Evolutionary conservation across 208 protist genomes (phyloP).

Genomic region (Leishmania tropica): DNA sequence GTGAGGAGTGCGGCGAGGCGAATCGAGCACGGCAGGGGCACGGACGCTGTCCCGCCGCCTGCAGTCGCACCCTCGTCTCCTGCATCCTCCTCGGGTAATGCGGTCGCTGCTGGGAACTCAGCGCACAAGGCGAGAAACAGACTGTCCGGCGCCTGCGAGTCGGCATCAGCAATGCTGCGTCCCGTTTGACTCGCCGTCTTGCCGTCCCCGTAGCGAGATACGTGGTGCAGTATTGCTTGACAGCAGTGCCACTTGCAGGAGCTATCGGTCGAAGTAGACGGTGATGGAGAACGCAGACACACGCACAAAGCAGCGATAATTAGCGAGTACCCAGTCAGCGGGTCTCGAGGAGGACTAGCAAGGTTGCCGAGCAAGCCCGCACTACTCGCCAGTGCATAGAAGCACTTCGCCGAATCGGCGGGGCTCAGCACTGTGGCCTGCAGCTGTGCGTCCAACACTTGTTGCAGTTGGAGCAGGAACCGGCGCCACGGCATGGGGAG

Average conservation of each 20-base stretch:
- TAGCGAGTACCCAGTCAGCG: slow-evolving; percentile 11
- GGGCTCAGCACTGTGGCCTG: slow-evolving; percentile 7
- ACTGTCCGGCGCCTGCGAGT: not conserved
- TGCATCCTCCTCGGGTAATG: not conserved
- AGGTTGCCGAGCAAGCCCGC: slow-evolving; percentile 6
- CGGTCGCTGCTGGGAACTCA: not conserved
- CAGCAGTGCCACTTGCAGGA: slow-evolving; percentile 21
- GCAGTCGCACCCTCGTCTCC: not conserved
- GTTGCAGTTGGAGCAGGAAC: slow-evolving; percentile 29
- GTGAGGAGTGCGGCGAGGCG: slow-evolving; percentile 16
- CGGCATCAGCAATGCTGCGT: not conserved
- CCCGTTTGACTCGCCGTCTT: not conserved
- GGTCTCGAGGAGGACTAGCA: not conserved
- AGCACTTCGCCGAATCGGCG: slow-evolving; percentile 16
- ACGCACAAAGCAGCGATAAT: slow-evolving; percentile 21
- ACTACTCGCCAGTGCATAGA: slow-evolving; percentile 14
- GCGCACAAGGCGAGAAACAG: slow-evolving; percentile 9
- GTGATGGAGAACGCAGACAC: slow-evolving; percentile 2
- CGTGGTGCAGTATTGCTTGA: slow-evolving; percentile 16
- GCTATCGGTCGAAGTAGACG: not conserved
- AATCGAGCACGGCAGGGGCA: not conserved
- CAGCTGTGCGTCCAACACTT: slow-evolving; percentile 18
- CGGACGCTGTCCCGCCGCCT: not conserved
- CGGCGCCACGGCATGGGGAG: slow-evolving; percentile 21
- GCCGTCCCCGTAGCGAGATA: slow-evolving; percentile 14